Evolutionary conservation across 345 rosid species (phyloP).

Genomic region (Cochlearia excelsa): DNA sequence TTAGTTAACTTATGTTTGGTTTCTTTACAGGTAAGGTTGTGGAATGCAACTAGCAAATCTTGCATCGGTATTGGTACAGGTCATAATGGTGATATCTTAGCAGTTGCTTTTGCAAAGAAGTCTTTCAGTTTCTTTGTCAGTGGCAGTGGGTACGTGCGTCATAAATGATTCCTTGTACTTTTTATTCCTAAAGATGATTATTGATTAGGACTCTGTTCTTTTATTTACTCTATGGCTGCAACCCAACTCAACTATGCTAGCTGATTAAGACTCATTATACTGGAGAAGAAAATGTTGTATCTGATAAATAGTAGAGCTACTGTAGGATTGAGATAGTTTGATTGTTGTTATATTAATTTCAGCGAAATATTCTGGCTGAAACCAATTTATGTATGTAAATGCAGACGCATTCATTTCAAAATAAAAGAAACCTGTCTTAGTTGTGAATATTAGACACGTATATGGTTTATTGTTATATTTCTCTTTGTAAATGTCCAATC

Average conservation of each 20-base stretch:
- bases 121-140: slow-evolving; percentile 66
- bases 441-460: slow-evolving; percentile 7
- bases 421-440: slow-evolving; percentile 17
- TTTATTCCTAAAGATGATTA: not conserved
- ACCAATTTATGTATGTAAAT: slow-evolving; percentile 3
- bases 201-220: not conserved
- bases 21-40: slow-evolving; percentile 69
- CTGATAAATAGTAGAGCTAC: slow-evolving; percentile 12
- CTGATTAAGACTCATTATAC: no score
- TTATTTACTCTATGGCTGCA: slow-evolving; percentile 12
- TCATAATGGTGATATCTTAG: slow-evolving; percentile 88
- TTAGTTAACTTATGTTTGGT: slow-evolving; percentile 17
- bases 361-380: slow-evolving; percentile 13
- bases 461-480: slow-evolving; percentile 20
- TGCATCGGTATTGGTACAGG: slow-evolving; percentile 89
- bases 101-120: slow-evolving; percentile 85
- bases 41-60: slow-evolving; percentile 63
- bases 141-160: slow-evolving; percentile 76
- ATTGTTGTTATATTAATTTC: slow-evolving; percentile 7
- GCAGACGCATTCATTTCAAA: slow-evolving; percentile 1
- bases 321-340: slow-evolving; percentile 2
- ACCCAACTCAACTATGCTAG: not conserved
- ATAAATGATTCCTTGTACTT: slow-evolving; percentile 3
- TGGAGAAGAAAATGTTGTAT: not conserved
- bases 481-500: slow-evolving; percentile 12